A percentile compares a stretch with the other conserved stretches of the same genome.
These are phyloP conservation scores for Saccharomyces uvarum DNA, from an alignment of 1,139 yeast genomes.

Conservation along the genomic window DNA sequence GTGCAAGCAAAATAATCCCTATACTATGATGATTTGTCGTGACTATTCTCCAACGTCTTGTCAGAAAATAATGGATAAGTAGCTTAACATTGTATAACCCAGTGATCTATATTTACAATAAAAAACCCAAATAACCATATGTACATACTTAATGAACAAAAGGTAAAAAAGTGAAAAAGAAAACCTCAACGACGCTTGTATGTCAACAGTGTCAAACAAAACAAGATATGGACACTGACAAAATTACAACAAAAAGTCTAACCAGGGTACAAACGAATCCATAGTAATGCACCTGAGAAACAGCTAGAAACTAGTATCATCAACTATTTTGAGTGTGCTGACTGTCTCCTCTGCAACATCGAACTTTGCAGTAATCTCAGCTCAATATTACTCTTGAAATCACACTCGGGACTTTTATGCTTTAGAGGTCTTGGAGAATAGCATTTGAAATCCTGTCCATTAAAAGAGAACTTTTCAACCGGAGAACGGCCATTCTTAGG, in stretches of 20 bases:
- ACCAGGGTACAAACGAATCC: not conserved
- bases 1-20: too few species aligned
- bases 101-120: not conserved
- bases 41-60: not conserved
- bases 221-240: not conserved
- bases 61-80: not conserved
- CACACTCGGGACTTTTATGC: not conserved
- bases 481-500: slow-evolving; percentile 6
- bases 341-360: slow-evolving; percentile 13
- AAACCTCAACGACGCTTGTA: not conserved
- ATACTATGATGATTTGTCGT: not conserved
- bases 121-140: not conserved
- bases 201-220: not conserved
- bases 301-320: too few species aligned
- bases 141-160: not conserved
- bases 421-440: not conserved
- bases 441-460: not conserved
- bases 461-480: not conserved
- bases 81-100: not conserved
- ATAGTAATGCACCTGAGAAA: not conserved
- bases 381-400: slow-evolving; percentile 5
- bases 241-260: not conserved
- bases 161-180: not conserved
- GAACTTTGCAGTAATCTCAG: slow-evolving; percentile 15
- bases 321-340: not conserved